phyloP scores from a whole-genome alignment of 768 basidiomycete species.

The Clavulina sp. region DNA sequence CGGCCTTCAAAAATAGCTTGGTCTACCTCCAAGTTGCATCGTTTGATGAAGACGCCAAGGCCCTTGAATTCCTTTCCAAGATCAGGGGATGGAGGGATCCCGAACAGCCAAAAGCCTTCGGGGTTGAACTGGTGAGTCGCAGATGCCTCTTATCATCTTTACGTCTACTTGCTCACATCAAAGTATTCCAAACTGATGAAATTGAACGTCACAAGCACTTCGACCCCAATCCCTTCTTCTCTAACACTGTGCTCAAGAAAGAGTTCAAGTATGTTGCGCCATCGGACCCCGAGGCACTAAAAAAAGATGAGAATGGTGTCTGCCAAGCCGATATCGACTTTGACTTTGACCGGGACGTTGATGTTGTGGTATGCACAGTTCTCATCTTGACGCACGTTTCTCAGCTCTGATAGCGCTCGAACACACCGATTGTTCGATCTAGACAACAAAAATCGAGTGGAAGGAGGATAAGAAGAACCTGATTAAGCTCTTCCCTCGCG shows the following conservation, averaged over 20 bases:
- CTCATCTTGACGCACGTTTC: not conserved
- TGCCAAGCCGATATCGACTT: constrained; percentile 66
- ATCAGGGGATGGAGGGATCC: constrained; percentile 64
- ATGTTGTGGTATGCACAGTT: constrained; percentile 35
- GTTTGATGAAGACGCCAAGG: constrained; percentile 61
- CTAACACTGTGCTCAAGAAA: constrained; percentile 58
- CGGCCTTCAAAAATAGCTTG: constrained; percentile 58
- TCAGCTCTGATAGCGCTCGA: not conserved
- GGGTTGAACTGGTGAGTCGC: constrained; percentile 72
- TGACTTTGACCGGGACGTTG: constrained; percentile 59
- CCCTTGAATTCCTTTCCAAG: constrained; percentile 70
- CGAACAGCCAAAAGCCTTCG: constrained; percentile 63
- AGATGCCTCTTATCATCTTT: too few relatives aligned
- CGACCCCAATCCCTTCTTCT: constrained; percentile 75
- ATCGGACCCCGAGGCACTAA: constrained; percentile 21
- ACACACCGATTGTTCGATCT: not conserved
- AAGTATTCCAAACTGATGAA: not conserved
- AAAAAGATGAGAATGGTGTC: constrained; percentile 58
- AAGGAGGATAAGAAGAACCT: constrained; percentile 60
- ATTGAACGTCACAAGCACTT: constrained; percentile 58
- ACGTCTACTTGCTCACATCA: not conserved
- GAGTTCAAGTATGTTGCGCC: constrained; percentile 55
- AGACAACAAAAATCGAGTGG: constrained; percentile 63
- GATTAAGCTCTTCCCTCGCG: constrained; percentile 55
- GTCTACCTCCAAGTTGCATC: constrained; percentile 47